Evolutionary conservation across 2,329 filamentous ascomycete genomes (phyloP).

Genomic region (Aspergillus piperis): DNA sequence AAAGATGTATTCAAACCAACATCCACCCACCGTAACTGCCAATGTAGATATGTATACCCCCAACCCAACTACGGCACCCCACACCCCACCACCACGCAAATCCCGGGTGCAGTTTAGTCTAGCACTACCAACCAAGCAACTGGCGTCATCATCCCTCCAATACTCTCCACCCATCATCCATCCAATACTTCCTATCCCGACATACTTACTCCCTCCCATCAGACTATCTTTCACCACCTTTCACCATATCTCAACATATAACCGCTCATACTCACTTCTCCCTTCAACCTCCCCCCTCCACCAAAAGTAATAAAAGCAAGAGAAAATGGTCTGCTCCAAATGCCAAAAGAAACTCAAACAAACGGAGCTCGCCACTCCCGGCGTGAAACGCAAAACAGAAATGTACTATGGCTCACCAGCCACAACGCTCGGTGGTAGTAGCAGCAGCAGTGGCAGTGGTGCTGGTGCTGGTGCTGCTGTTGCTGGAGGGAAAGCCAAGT

Average conservation of each 20-base stretch:
- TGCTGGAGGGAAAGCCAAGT: constrained; percentile 31
- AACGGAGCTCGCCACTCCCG: constrained; percentile 64
- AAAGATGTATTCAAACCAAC: no score
- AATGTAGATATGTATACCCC: no score
- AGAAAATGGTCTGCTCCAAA: constrained; percentile 63
- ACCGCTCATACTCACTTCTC: no score
- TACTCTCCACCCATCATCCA: neutral
- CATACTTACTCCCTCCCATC: neutral
- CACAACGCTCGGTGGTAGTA: constrained; percentile 38
- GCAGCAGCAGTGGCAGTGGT: constrained; percentile 9
- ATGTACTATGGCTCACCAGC: constrained; percentile 65
- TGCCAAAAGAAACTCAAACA: constrained; percentile 63
- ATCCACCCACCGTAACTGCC: no score
- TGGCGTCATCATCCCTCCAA: neutral
- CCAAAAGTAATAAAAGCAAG: no score
- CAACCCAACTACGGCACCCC: neutral
- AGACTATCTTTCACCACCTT: neutral
- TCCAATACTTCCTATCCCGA: neutral
- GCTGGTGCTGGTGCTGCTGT: neutral
- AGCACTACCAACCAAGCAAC: neutral
- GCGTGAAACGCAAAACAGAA: constrained; percentile 67
- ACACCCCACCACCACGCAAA: neutral
- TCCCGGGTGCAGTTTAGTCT: neutral
- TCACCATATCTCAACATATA: no score
- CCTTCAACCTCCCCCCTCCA: no score